Base-by-base conservation (phyloP, 75 land plant species). In the Azolla pinnata region DNA sequence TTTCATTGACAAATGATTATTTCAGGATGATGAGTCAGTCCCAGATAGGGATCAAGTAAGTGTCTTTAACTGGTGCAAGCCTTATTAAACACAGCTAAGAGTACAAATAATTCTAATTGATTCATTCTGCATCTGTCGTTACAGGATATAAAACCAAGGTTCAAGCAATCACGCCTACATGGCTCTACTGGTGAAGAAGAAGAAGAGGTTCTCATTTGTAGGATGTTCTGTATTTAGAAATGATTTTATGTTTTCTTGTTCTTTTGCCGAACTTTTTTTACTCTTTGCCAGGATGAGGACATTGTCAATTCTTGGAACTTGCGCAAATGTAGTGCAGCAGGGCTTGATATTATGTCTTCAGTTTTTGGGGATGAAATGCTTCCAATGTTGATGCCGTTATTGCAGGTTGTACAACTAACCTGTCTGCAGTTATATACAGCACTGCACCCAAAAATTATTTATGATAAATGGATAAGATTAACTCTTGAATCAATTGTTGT, bases 251-350 rank as follows among this genome's bases (percentile, higher is more conserved):
- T 8, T 55, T 4, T n/a, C n/a, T n/a, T n/a, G n/a, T n/a, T n/a
- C n/a, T n/a, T n/a, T n/a, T n/a, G n/a, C n/a, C n/a, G n/a, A n/a
- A n/a, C n/a, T n/a, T n/a, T n/a, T n/a, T n/a, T n/a, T n/a, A n/a
- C n/a, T n/a, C n/a, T n/a, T n/a, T n/a, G n/a, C n/a, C 75, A 89
- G 91, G 93, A 87, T 69, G 96, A 88, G 67, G 96, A 88, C 55
- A 85, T 75, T 42, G 75, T 93, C 44, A 93, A 86, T 71, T 71
- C 85, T 0, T 93, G 98, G 98, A 93, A 93, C 63, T 62, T 93
- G 62, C 75, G 98, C 27, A 93, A 93, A 53, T 93, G 98, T 64
- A 93, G 98, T 75, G 98, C 98, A 44, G 98, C 98, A 60, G 98
- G 81, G 21, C 65, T 93, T 49, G 98, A 93, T 74, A 54, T 89